phyloP scores from a whole-genome alignment of 495 filamentous ascomycete genomes.

The Cairneyella variabilis region DNA sequence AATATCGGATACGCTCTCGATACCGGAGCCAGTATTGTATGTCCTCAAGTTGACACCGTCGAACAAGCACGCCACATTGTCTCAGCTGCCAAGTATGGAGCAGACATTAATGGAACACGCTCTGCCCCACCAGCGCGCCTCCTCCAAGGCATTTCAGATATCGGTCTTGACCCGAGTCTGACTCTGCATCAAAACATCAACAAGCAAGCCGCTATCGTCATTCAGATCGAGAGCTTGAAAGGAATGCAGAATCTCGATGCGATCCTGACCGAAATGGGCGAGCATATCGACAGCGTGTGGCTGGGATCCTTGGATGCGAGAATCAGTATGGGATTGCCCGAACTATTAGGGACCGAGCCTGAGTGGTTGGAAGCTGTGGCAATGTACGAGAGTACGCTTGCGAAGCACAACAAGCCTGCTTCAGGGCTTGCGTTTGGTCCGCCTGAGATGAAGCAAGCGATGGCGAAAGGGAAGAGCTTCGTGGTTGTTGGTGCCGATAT shows the following conservation, averaged over 20 bases:
- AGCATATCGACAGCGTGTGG: conserved; percentile 43
- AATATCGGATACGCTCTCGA: conserved; percentile 44
- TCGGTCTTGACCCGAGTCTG: conserved; percentile 20
- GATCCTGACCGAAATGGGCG: conserved; percentile 40
- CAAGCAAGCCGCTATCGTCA: conserved; percentile 41
- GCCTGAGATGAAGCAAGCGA: conserved; percentile 21
- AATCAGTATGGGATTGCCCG: conserved; percentile 36
- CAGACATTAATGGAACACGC: conserved; percentile 32
- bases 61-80: conserved; percentile 39
- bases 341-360: conserved; percentile 31
- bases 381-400: conserved; percentile 29
- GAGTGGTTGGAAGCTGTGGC: conserved; percentile 36
- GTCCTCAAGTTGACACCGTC: conserved; percentile 46
- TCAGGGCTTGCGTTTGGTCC: conserved; percentile 24
- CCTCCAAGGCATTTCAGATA: conserved; percentile 33
- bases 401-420: conserved; percentile 40
- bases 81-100: conserved; percentile 40
- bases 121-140: conserved; percentile 41
- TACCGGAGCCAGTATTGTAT: conserved; percentile 39
- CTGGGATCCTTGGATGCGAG: conserved; percentile 39
- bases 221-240: conserved; percentile 50
- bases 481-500: conserved; percentile 28
- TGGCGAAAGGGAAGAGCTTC: conserved; percentile 24
- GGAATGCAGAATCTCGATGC: conserved; percentile 49
- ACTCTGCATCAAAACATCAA: conserved; percentile 36